Base-by-base conservation (phyloP, 768 basidiomycete genomes). In the Tulasnella sp. region DNA sequence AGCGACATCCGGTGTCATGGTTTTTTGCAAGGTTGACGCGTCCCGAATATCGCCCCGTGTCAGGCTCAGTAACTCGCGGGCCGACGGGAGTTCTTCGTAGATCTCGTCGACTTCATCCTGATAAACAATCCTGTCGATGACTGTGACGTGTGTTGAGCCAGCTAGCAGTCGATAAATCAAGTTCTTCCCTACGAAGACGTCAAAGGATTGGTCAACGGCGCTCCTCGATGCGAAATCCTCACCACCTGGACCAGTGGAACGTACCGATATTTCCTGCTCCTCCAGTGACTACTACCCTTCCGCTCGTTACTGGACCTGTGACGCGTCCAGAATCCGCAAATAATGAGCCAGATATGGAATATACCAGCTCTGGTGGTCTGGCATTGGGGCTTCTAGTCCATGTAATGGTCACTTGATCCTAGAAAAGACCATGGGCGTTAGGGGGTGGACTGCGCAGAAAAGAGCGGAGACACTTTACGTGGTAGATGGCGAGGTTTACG, bases 201-300 rank as follows among this genome's bases (percentile, higher is more conserved):
- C 37, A 37, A 37, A 37, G 2, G 37, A 37, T 37, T 37, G 2
- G 37, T 37, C 37, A 37, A 37, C 37, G 37, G 37, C 37, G 37
- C 37, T 37, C 37, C 37, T 37, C 37, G 37, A 37, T 37, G 37
- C n/a, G n/a, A n/a, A n/a, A n/a, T n/a, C 37, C 37, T 37, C 6
- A 6, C 37, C 37, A 37, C n/a, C 37, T 37, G 37, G 37, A 37
- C 37, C 37, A 37, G 37, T n/a, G n/a, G 37, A 37, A 48, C 83
- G 4, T 22, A 83, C 83, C 83, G 40, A 83, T 82, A 41, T 80
- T 83, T 24, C 83, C 83, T 9, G 82, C 83, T 11, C 83, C 83
- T 28, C 83, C 83, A 20, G 83, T 80, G 69, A 83, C 75, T 1
- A 83, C 40, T 16, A 83, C 69, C 58, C 83, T 64, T 48, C 81